Base-by-base conservation (phyloP, 1,139 yeast genomes). In the Meyerozyma guilliermondii region DNA sequence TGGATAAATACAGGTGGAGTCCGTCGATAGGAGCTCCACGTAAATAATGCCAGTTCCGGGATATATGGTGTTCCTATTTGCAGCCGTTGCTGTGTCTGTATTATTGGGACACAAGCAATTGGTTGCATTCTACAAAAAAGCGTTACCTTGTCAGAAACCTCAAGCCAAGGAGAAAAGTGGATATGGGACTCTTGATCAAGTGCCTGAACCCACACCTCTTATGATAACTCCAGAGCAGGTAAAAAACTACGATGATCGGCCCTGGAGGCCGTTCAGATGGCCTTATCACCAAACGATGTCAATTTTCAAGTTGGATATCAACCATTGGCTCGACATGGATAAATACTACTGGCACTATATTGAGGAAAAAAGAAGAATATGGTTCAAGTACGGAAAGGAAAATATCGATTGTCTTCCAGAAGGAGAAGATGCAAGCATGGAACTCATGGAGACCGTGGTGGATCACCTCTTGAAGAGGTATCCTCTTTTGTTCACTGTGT, bases 211-310 rank as follows among this genome's bases (percentile, higher is more conserved):
- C 20, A 73, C 80, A 0, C 87, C 88, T 2, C 63, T 83, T 37
- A 66, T 68, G 63, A 74, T 83, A 39, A 81, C 86, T 0, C 86
- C 87, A 1, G 87, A 83, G 34, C 80, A 80, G 51, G 86, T 83
- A 11, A 63, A 67, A 47, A 74, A 70, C 20, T 81, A 81, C 55
- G 87, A 83, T 50, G 89, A 81, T 53, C 71, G 89, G 58, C 88
- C 89, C 11, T 83, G 91, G 89, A 70, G 91, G 59, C 88, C 89
- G 4, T 83, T 83, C 62, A 67, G 89, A 54, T 81, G 86, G 83
- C 89, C 89, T 18, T 83, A 83, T 55, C 88, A 83, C 57, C 91
- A 83, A 60, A 83, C 89, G 1, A 83, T 83, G 91, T 77, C 85
- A 11, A 81, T 83, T 41, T 82, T 74, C 65, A 80, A 80, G 56